Base-by-base conservation (phyloP, 2,329 filamentous ascomycete species). In the Trichoderma simmonsii region DNA sequence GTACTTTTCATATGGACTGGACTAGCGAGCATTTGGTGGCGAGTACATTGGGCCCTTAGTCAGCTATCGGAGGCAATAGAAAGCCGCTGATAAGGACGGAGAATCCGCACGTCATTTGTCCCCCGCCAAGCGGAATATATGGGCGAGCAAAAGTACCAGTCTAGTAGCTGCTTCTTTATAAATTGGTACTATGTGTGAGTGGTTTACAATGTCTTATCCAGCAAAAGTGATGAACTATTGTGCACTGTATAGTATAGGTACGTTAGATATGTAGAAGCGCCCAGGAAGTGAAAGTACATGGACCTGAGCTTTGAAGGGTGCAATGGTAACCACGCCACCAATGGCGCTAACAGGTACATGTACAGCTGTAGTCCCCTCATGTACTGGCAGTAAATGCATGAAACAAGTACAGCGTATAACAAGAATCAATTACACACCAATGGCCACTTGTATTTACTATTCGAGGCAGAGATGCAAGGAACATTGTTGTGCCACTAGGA, bases 1-100 rank as follows among this genome's bases (percentile, higher is more conserved):
- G 74, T 74, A 74, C 73, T 73, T 73, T 73, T 71, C 71, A 24
- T 26, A n/a, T 6, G 43, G 43, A 11, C 28, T 15, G 18, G 18
- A n/a, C n/a, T 62, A 62, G 66, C 36, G 67, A 59, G 30, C 67
- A 61, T 54, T 63, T 61, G 43, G 66, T 72, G 71, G 71, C 67
- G 66, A 72, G 59, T 56, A 36, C 57, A 61, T 54, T 36, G 48
- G 39, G 51, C 5, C n/a, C 71, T 70, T 59, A 70, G 66, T 71
- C 71, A 65, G 66, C 66, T 61, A 60, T 54, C 59, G 54, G 70
- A 36, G 51, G n/a, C n/a, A 57, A 34, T 12, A 21, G 48, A 57
- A 39, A 4, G 51, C 48, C 32, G 64, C 48, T 26, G 67, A 70
- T 70, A 70, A 70, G 57, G 57, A 60, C 39, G 30, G 15, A 18